Conservation (phyloP, 139 green algal species). For the Auxenochlorella pyrenoidosa region DNA sequence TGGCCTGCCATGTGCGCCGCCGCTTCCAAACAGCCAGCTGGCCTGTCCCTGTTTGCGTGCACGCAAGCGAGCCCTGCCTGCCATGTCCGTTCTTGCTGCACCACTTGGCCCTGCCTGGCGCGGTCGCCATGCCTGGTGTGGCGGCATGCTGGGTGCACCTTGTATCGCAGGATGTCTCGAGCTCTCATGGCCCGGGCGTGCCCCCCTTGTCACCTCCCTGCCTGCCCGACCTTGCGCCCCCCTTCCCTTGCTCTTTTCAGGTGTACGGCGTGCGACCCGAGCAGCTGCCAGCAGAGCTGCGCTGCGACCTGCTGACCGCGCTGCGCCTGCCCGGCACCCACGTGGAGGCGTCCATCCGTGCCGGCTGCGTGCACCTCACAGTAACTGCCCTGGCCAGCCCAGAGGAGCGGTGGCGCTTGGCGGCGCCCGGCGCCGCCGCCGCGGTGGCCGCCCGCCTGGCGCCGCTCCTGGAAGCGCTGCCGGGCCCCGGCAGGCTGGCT, state of each 20-base stretch:
- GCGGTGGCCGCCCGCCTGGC: not conserved
- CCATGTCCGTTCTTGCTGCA: no score
- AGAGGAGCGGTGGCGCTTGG: not conserved
- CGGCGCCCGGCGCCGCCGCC: not conserved
- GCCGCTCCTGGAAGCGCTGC: not conserved
- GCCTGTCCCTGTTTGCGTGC: no score
- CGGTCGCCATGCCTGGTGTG: no score
- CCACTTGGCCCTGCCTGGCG: no score
- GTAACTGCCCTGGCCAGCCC: not conserved
- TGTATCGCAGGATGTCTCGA: no score
- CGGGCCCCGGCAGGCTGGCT: not conserved
- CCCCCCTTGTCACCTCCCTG: no score
- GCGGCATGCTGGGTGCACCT: no score
- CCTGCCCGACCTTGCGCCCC: not conserved
- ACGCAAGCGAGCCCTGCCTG: no score
- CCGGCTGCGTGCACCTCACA: constrained; percentile 31
- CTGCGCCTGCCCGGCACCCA: not conserved
- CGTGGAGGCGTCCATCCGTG: not conserved
- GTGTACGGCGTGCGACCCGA: constrained; percentile 21
- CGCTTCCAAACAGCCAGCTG: no score
- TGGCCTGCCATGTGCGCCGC: no score
- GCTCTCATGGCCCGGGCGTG: no score
- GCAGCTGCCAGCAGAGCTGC: constrained; percentile 6
- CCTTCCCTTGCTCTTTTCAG: not conserved
- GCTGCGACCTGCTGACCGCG: not conserved